Base-by-base conservation (phyloP, 305 asterid species). In the Solanum chacoense region DNA sequence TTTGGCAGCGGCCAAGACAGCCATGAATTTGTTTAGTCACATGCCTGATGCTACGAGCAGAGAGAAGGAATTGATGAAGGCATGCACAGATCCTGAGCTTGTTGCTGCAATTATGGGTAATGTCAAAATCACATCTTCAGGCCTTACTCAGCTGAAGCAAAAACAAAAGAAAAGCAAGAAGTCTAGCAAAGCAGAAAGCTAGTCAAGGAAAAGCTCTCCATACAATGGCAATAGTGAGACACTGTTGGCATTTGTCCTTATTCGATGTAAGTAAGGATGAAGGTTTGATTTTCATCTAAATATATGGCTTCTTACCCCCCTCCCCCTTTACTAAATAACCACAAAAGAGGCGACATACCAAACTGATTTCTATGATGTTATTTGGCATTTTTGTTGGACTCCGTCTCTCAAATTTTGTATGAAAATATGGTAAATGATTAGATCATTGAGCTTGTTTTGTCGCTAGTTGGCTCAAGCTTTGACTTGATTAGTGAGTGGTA, bases 51-150 rank as follows among this genome's bases (percentile, higher is more conserved):
- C 99, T 26, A 91, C 96, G 38, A 91, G 79, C 83, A 93, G 99
- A 91, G 98, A 97, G 92, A 97, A 95, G 93, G 99, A 97, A 91
- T 76, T 97, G 89, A 97, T 97, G 98, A 97, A 97, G 94, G 98
- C 97, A 12, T 95, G 98, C 94, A 96, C 99, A 22, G 99, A 97
- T 90, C 96, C 98, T 40, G 98, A 97, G 91, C 98, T 97, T 67
- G 95, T 95, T 89, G 98, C 99, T 90, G 97, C 98, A 38, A 92
- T 97, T 35, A 76, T 96, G 36, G 98, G 99, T 87, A 96, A 97
- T 35, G 97, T 93, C 45, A 97, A 97, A 94, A 95, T 97, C 87
- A 94, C 99, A 37, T 95, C 99, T n/a, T 97, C 99, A 14, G 99
- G 99, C 87, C 96, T 97, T 50, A 90, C 98, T 87, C 99, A 97